Base-by-base conservation (phyloP, 371 early-diverging fungal genomes). In the Mortierella sp. region DNA sequence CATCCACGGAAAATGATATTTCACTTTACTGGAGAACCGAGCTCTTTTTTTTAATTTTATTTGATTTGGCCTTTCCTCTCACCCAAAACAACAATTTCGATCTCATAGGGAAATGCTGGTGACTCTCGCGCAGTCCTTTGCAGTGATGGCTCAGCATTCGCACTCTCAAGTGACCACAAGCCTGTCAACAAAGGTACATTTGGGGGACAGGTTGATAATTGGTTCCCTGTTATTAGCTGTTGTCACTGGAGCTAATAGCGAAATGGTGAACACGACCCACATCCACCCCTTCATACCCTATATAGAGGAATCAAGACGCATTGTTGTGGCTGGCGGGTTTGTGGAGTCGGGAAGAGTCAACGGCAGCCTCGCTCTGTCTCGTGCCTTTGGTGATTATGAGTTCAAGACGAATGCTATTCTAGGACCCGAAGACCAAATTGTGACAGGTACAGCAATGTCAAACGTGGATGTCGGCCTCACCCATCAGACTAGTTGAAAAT, bases 351-450 rank as follows among this genome's bases (percentile, higher is more conserved):
- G 95, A 5, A 90, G 99, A 30, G 98, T 98, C 56, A 98, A 98
- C 83, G 98, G 98, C 88, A 97, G 95, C 74, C 86, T 98, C 44
- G 99, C 98, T 4, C 86, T 98, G 56, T 97, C 97, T 50, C 91
- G 99, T 51, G 99, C 99, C 0, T 86, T 98, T 58, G 99, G 99
- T 37, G 99, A 98, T 82, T 97, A 96, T 84, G 98, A 97, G 80
- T 98, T 96, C 85, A 98, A 98, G 85, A 85, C 86, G 66, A 92
- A 90, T 75, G 56, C 82, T 1, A 72, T 87, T 46, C 70, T 96
- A 26, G 82, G 91, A 5, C 82, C 97, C 43, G 96, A 97, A 74
- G 82, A 94, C 70, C 98, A 97, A 81, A 89, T 93, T 18, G 98
- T 98, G 25, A 97, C 97, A 47, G 87, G 89, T 89, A 81, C 60